These are phyloP conservation scores for Boechera retrofracta DNA, from an alignment of 345 rosid genomes.

Conservation along the genomic window DNA sequence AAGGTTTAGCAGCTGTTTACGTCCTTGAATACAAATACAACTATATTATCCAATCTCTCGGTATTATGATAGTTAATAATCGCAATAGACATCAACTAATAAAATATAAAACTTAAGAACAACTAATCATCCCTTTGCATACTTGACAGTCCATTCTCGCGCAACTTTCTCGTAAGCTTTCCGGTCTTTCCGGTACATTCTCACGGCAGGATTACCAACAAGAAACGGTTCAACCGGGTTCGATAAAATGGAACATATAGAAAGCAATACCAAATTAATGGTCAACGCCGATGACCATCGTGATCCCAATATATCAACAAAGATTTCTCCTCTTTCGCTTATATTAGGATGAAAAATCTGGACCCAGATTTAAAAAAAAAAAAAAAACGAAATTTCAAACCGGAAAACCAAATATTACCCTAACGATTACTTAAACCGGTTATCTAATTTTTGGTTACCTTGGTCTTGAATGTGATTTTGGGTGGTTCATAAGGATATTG, in stretches of 20 bases:
- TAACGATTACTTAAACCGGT: conserved; percentile 13
- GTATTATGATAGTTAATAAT: background rate
- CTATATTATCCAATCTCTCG: background rate
- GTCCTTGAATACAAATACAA: background rate
- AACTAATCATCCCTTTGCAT: conserved; percentile 15
- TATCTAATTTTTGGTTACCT: conserved; percentile 22
- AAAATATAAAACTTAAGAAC: background rate
- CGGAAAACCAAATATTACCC: background rate
- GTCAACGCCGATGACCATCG: conserved; percentile 26
- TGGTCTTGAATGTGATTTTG: conserved; percentile 28
- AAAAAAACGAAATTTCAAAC: background rate
- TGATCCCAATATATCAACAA: conserved; percentile 19
- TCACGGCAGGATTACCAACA: conserved; percentile 6
- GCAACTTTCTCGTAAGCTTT: conserved; percentile 20
- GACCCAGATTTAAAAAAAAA: too few relatives aligned
- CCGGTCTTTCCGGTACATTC: conserved; percentile 26
- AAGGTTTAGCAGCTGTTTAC: background rate
- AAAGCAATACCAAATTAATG: conserved; percentile 4
- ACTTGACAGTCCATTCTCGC: conserved; percentile 17
- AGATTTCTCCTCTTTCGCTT: conserved; percentile 12
- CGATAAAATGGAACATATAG: conserved; percentile 27
- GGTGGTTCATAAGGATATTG: conserved; percentile 31
- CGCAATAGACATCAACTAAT: background rate
- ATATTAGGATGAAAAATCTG: conserved; percentile 37
- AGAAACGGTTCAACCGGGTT: conserved; percentile 36